Base-by-base conservation (phyloP, 352 stramenopile species). In the Aphanomyces cochlioides region DNA sequence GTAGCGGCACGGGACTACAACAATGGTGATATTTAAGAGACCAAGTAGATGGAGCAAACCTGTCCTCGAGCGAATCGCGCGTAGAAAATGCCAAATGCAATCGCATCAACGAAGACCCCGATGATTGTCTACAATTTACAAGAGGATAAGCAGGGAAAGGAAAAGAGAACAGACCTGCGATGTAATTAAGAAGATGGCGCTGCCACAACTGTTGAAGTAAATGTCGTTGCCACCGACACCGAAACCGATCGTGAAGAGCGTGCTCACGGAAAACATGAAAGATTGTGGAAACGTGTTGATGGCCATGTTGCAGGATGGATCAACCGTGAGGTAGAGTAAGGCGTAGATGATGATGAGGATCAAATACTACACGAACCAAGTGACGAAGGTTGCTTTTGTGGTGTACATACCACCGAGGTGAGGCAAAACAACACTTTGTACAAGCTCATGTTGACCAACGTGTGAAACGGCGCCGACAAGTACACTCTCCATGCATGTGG, bases 31-130 rank as follows among this genome's bases (percentile, higher is more conserved):
- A n/a, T 47, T 56, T 15, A 65, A 15, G 19, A 13, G 47, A 47
- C 36, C 36, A 19, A 69, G 10, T 40, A 17, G 37, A 41, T 61
- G 54, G 17, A 61, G 19, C 13, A 4, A 3, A 85, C 89, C 68
- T 97, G 86, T 10, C 92, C 95, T 4, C 93, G 81, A 47, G 92
- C 96, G 59, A 99, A 91, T 36, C 95, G 81, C 72, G 96, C 89
- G 77, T 98, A 99, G 64, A 98, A 84, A 34, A 99, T 79, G 53
- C 96, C 96, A 70, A 99, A 97, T 3, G 91, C 83, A 21, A 98
- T 73, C 3, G 95, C 93, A 66, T 98, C 92, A 56, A 98, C 89
- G 39, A 97, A 79, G 21, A 98, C 87, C 17, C 87, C 84, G 7
- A 87, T 75, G 36, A 98, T 88, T 6, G 95, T 96, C 85, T 99